These are phyloP conservation scores for Pseudozyma sp. DNA, from an alignment of 1,284 basidiomycete genomes.

Conservation along the genomic window DNA sequence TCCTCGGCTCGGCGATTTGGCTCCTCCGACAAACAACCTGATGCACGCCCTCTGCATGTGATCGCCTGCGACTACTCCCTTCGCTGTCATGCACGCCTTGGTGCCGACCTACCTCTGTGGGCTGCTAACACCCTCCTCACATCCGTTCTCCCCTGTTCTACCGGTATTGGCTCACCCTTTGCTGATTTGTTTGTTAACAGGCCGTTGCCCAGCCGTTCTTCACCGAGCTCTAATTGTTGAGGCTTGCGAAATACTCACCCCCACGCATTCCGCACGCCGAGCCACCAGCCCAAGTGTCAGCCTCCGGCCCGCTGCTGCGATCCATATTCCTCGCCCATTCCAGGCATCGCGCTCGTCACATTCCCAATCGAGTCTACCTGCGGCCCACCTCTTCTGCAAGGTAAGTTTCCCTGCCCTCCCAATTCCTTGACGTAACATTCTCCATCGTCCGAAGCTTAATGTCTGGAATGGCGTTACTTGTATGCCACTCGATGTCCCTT, in stretches of 20 bases:
- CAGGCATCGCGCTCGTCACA: conserved; percentile 31
- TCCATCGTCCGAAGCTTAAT: background rate
- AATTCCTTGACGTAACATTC: conserved; percentile 2
- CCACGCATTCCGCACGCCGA: conserved; percentile 37
- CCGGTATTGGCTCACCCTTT: background rate
- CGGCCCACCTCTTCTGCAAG: conserved; percentile 19
- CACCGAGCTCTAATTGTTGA: conserved; percentile 37
- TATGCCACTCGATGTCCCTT: background rate
- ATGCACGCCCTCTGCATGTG: conserved; percentile 26
- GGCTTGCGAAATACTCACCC: conserved; percentile 14
- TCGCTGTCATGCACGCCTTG: conserved; percentile 29
- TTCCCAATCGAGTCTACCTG: conserved; percentile 32
- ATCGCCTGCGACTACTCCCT: conserved; percentile 11
- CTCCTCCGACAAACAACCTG: conserved; percentile 28
- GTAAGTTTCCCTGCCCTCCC: conserved; percentile 23
- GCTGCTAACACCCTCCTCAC: background rate
- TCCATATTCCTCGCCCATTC: conserved; percentile 43
- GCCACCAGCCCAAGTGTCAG: conserved; percentile 24
- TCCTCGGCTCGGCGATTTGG: conserved; percentile 11
- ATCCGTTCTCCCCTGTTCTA: conserved; percentile 5
- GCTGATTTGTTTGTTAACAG: conserved; percentile 35
- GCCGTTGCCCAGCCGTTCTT: background rate
- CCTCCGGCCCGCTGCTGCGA: conserved; percentile 31
- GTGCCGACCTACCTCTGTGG: conserved; percentile 12
- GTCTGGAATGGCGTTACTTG: conserved; percentile 4